These are phyloP conservation scores for Viola odorata DNA, from an alignment of 345 rosid species.

Conservation along the genomic window DNA sequence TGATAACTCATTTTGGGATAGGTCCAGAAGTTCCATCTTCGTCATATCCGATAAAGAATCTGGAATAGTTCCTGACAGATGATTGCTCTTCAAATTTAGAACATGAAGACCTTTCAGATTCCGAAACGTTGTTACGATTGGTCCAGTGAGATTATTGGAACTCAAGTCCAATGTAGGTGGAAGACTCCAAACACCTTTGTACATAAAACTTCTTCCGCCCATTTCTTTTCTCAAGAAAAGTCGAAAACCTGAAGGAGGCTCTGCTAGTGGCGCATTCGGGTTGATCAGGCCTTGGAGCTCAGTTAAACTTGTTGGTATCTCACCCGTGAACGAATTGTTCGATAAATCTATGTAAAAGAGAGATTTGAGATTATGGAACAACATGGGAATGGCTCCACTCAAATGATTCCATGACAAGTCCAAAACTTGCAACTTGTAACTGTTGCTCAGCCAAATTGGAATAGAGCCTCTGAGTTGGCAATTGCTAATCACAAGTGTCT, in stretches of 20 bases:
- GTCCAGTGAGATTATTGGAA: constrained; percentile 18
- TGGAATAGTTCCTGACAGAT: constrained; percentile 19
- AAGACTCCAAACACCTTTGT: constrained; percentile 8
- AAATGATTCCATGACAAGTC: constrained; percentile 22
- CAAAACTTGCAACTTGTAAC: constrained; percentile 10
- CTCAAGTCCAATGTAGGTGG: constrained; percentile 23
- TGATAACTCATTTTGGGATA: constrained; percentile 17
- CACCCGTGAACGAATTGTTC: constrained; percentile 29
- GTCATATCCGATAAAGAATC: constrained; percentile 14
- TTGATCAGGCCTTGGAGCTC: constrained; percentile 9
- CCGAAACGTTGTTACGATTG: constrained; percentile 20
- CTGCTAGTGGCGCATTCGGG: background rate
- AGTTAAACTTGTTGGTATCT: constrained; percentile 24
- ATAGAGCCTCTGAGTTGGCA: constrained; percentile 16
- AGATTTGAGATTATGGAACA: constrained; percentile 10
- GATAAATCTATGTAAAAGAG: constrained; percentile 31
- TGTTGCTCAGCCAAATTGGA: constrained; percentile 17
- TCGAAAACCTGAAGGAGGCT: background rate
- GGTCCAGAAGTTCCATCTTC: constrained; percentile 17
- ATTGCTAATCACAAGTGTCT: background rate
- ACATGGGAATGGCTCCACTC: constrained; percentile 12
- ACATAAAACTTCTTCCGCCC: background rate
- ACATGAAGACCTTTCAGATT: constrained; percentile 21
- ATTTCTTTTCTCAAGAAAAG: background rate
- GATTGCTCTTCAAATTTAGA: constrained; percentile 3